Evolutionary conservation across 805 yeast genomes (phyloP).

Genomic region (Metschnikowia peoriensis): DNA sequence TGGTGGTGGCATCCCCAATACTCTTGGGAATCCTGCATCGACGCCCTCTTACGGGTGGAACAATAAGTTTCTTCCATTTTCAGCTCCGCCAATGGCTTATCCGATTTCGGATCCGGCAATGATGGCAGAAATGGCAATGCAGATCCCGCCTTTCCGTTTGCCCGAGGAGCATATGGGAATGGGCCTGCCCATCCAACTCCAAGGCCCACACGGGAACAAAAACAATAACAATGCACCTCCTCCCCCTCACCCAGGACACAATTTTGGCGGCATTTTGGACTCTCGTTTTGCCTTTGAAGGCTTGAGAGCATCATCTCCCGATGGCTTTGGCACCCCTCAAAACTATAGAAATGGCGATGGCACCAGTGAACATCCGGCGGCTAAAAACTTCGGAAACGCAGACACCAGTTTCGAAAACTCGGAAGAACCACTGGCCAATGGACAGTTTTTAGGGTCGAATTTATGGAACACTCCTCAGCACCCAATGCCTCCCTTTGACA

Average conservation of each 20-base stretch:
- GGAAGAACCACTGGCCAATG: not conserved
- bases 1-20: constrained; percentile 9
- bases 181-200: constrained; percentile 3
- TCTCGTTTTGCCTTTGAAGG: constrained; percentile 13
- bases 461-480: constrained; percentile 21
- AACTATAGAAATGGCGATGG: not conserved
- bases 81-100: constrained; percentile 38
- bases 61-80: constrained; percentile 29
- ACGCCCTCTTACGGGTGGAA: constrained; percentile 41
- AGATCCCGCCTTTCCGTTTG: constrained; percentile 25
- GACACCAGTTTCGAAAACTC: not conserved
- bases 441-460: constrained; percentile 4
- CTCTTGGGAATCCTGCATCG: constrained; percentile 19
- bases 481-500: constrained; percentile 4
- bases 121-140: constrained; percentile 18
- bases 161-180: constrained; percentile 20
- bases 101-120: constrained; percentile 13
- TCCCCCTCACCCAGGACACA: constrained; percentile 17
- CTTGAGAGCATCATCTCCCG: not conserved
- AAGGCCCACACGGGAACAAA: not conserved
- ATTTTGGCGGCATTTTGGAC: constrained; percentile 25
- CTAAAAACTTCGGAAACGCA: not conserved
- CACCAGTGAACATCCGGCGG: not conserved
- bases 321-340: not conserved
- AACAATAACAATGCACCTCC: not conserved